Conservation (phyloP, 176 grass and related monocot species). For the Thinopyrum elongatum region DNA sequence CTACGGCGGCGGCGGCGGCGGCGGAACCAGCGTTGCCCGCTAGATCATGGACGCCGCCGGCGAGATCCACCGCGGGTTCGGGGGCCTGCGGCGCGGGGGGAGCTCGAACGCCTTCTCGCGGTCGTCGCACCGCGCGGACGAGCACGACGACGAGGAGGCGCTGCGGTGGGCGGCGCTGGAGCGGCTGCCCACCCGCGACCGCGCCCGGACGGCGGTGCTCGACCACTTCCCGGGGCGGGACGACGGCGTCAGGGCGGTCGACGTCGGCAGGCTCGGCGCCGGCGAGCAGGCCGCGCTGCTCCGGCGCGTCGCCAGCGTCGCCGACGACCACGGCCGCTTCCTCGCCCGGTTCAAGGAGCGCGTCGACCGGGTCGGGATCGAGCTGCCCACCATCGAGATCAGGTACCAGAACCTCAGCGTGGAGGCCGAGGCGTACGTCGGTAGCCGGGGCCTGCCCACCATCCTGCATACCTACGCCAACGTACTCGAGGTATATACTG, state of each 20-base stretch:
- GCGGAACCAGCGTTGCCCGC: no score
- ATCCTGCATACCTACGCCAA: background rate
- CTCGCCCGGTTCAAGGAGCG: background rate
- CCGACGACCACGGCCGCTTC: background rate
- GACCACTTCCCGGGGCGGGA: background rate
- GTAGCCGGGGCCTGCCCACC: background rate
- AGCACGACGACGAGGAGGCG: constrained; percentile 80
- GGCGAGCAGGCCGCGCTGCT: background rate
- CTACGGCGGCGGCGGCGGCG: no score
- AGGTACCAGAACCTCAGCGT: background rate
- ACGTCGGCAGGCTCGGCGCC: background rate
- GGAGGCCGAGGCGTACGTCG: background rate
- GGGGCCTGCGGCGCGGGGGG: background rate
- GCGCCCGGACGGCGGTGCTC: background rate
- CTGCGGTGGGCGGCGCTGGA: constrained; percentile 86
- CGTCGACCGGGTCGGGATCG: background rate
- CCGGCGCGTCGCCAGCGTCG: background rate
- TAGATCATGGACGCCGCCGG: background rate
- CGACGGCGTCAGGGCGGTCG: background rate
- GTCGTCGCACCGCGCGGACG: background rate
- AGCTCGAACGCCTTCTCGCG: background rate
- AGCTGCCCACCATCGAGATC: background rate
- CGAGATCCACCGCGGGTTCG: background rate
- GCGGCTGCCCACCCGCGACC: constrained; percentile 48
- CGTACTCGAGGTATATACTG: background rate